These are phyloP conservation scores for Trichoderma citrinoviride DNA, from an alignment of 2,329 filamentous ascomycete genomes.

Conservation along the genomic window DNA sequence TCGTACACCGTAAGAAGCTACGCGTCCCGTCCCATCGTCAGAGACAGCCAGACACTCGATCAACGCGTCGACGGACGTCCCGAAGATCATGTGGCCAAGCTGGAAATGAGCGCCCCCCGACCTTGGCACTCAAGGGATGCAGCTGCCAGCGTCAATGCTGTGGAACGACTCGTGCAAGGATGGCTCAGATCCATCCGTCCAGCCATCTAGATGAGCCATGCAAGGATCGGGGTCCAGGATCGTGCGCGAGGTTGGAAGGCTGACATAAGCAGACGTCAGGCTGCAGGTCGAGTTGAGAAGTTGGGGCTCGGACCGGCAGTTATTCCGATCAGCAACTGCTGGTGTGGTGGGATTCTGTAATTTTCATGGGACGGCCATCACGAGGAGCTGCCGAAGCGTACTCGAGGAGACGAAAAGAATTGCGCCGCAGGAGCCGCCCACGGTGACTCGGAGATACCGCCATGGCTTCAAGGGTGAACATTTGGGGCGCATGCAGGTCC, in stretches of 20 bases:
- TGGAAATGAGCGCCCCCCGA: conserved; percentile 10
- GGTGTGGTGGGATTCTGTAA: conserved; percentile 18
- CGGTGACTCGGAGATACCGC: conserved; percentile 24
- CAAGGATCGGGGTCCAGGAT: background rate
- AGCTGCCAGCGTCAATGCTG: conserved; percentile 10
- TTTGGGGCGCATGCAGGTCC: conserved; percentile 38
- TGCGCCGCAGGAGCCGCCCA: conserved; percentile 13
- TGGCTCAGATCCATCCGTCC: conserved; percentile 9
- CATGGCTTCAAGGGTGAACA: conserved; percentile 36
- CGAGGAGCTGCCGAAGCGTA: background rate
- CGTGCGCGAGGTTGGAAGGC: background rate
- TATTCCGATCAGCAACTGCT: conserved; percentile 23
- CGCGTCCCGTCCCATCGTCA: background rate
- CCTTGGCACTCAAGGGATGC: conserved; percentile 9
- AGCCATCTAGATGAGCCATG: conserved; percentile 14
- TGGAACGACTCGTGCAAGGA: conserved; percentile 11
- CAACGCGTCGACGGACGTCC: background rate
- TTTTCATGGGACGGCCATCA: conserved; percentile 21
- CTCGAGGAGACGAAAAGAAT: conserved; percentile 16
- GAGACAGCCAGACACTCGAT: background rate
- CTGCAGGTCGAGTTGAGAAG: background rate
- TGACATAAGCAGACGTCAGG: conserved; percentile 9
- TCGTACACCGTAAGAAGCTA: background rate
- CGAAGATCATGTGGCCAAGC: conserved; percentile 15
- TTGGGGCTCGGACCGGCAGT: conserved; percentile 18